These are phyloP conservation scores for Neoscytalidium dimidiatum DNA, from an alignment of 2,329 filamentous ascomycete species.

Conservation along the genomic window DNA sequence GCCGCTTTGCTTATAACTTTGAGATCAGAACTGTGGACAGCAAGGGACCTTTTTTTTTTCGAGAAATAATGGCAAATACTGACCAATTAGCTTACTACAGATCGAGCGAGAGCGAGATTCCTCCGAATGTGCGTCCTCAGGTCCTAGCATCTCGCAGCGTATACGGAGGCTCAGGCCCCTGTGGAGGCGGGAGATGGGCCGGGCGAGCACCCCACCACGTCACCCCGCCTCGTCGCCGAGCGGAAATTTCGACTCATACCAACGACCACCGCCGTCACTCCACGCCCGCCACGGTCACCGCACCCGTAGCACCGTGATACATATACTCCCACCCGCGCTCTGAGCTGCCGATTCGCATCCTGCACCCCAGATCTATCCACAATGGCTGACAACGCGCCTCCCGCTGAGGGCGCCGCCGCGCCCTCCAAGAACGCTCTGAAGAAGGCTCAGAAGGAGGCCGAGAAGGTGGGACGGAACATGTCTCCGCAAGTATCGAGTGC, in stretches of 20 bases:
- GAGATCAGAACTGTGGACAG: too few relatives aligned
- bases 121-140: not conserved
- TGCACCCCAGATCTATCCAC: conserved; percentile 6
- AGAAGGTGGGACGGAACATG: conserved; percentile 32
- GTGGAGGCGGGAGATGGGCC: not conserved
- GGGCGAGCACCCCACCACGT: conserved; percentile 13
- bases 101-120: too few relatives aligned
- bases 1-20: too few relatives aligned
- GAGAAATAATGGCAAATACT: too few relatives aligned
- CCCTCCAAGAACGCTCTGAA: conserved; percentile 45
- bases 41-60: too few relatives aligned
- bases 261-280: conserved; percentile 13
- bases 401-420: conserved; percentile 21
- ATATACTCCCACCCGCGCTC: not conserved
- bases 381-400: conserved; percentile 35
- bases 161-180: not conserved
- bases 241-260: conserved; percentile 19
- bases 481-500: not conserved
- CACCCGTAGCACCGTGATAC: not conserved
- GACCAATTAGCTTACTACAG: too few relatives aligned
- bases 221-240: conserved; percentile 17
- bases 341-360: not conserved
- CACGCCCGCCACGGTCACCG: not conserved
- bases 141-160: not conserved
- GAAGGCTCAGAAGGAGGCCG: conserved; percentile 44